Base-by-base conservation (phyloP, 1,139 yeast species). In the Meyerozyma guilliermondii region DNA sequence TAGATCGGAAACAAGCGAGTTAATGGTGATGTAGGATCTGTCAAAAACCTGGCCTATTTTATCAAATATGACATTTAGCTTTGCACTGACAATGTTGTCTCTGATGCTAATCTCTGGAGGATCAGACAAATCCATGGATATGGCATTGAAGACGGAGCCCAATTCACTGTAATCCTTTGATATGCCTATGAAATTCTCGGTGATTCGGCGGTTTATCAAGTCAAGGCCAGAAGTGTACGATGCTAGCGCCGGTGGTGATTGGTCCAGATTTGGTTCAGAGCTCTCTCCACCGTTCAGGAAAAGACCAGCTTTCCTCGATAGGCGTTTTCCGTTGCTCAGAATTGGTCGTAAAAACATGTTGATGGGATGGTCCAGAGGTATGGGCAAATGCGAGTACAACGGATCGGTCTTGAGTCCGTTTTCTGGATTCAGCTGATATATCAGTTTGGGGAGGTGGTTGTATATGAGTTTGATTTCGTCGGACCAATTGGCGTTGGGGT, bases 41-140 rank as follows among this genome's bases (percentile, higher is more conserved):
- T 88, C 96, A 54, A 85, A 82, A 0, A 86, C 82, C 56, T 84
- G 88, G 4, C 97, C 96, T 11, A 87, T 75, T 48, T 80, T 78
- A 50, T 89, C 95, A 43, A 71, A 59, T 1, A 71, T 58, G 8
- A 66, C 47, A 47, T 65, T 64, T 39, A 88, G 47, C 44, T 67
- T 67, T 4, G 62, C 53, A 26, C 62, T 66, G 13, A 62, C 65
- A 7, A 54, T 58, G n/a, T 53, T 52, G 16, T 53, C 54, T 50
- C 14, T 46, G 27, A 1, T 39, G 26, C 24, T 47, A 49, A 10
- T 39, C 46, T 39, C 59, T 0, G 66, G 57, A 5, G 68, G 53
- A 37, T 68, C 75, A 0, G 71, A 57, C 20, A 87, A 80, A 41
- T 85, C 77, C 37, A 91, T 64, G 24, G 94, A 83, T 55, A 87